Evolutionary conservation across 306 rosid species (phyloP).

Genomic region (Mimosa bimucronata): DNA sequence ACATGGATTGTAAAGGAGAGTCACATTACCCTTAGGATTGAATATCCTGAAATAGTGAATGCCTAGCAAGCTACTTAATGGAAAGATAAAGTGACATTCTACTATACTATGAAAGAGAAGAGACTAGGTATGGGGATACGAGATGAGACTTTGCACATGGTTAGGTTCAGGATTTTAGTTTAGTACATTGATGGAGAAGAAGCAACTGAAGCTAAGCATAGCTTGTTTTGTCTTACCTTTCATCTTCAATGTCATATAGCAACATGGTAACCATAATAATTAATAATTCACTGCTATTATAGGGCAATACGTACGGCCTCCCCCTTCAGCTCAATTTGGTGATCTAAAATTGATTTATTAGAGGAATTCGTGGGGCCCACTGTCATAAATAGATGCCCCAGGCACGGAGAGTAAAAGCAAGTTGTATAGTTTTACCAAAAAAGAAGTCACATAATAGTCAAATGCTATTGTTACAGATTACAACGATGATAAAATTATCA

Average conservation of each 20-base stretch:
- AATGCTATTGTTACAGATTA: too few relatives aligned
- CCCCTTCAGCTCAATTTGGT: too few relatives aligned
- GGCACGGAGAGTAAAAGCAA: too few relatives aligned
- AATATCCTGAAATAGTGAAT: neutral
- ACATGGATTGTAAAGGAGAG: neutral
- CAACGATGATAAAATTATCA: too few relatives aligned
- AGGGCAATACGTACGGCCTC: too few relatives aligned
- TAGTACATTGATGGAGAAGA: neutral
- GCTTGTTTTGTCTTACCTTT: neutral
- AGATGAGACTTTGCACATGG: slow-evolving; percentile 5
- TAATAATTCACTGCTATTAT: neutral
- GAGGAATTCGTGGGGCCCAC: neutral
- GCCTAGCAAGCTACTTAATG: neutral
- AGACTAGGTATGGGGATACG: neutral
- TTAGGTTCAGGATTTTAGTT: neutral
- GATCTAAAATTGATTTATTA: neutral
- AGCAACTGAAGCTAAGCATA: neutral
- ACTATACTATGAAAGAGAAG: neutral
- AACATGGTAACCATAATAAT: neutral
- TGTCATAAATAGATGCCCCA: neutral
- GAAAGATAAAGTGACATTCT: neutral
- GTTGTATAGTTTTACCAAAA: too few relatives aligned
- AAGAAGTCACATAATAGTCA: too few relatives aligned
- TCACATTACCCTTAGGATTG: neutral
- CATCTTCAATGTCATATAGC: neutral